phyloP scores from a whole-genome alignment of 805 yeast genomes.

The Candida michaelii region DNA sequence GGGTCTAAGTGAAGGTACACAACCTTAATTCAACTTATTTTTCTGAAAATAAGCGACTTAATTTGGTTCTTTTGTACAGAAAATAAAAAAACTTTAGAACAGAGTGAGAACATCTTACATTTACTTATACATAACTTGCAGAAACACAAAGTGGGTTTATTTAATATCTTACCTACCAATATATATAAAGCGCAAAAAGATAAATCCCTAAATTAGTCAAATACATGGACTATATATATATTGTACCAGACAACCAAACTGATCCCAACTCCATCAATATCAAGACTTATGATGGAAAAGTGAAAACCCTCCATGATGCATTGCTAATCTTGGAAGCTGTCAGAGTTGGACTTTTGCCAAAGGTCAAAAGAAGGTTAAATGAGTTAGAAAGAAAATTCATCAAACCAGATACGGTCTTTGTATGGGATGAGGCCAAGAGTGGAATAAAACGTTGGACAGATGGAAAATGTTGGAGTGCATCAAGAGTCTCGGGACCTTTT shows the following conservation, averaged over 20 bases:
- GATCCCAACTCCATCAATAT: conserved; percentile 9
- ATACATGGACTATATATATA: conserved; percentile 16
- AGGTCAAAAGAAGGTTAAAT: conserved; percentile 57
- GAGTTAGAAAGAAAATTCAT: conserved; percentile 59
- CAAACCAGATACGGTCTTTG: conserved; percentile 58
- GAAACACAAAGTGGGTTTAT: too few relatives aligned
- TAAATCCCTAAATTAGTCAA: conserved; percentile 11
- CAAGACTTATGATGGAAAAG: conserved; percentile 61
- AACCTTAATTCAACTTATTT: too few relatives aligned
- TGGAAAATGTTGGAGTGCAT: conserved; percentile 71
- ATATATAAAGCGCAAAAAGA: neutral
- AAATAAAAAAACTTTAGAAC: too few relatives aligned
- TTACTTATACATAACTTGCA: neutral
- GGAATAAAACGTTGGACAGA: conserved; percentile 81
- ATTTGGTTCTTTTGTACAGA: too few relatives aligned
- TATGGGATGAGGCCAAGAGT: conserved; percentile 71
- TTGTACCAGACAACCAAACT: conserved; percentile 16
- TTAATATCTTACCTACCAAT: neutral
- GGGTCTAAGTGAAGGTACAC: too few relatives aligned
- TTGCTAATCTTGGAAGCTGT: conserved; percentile 65
- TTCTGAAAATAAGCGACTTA: too few relatives aligned
- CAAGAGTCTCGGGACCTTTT: conserved; percentile 65
- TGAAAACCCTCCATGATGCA: conserved; percentile 61
- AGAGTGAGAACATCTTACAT: neutral
- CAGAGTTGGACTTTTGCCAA: conserved; percentile 53